Base-by-base conservation (phyloP, 2,329 filamentous ascomycete species). In the Tolypocladium ovalisporum region DNA sequence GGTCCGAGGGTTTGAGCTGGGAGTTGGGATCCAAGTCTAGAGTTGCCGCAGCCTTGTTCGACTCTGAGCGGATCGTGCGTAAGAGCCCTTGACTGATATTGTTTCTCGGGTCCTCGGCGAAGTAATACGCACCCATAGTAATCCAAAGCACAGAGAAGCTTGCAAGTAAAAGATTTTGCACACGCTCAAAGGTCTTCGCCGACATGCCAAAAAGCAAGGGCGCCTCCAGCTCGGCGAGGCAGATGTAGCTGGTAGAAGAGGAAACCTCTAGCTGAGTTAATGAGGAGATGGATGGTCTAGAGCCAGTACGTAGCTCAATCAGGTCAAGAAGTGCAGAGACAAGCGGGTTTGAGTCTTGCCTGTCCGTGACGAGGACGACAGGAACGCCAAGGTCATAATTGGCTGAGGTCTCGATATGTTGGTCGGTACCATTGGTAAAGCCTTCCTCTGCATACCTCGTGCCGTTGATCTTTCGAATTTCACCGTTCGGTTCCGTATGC, bases 51-150 rank as follows among this genome's bases (percentile, higher is more conserved):
- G 69, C 69, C 53, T 77, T 72, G 29, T 71, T 70, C 1, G 74
- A 73, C 61, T 79, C 77, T 1, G 77, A 78, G 1, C 77, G 75
- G 27, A 79, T 68, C 1, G 73, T 75, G 36, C 77, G 70, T 58
- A 74, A 71, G 3, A 79, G 66, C 35, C 77, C 77, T 10, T 72
- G 70, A 0, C 77, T 67, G 68, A 80, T 74, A 63, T 76, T 77
- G 54, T 71, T 64, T 52, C 74, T 68, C 3, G 70, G 75, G 59
- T 67, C 70, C 13, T 66, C 59, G 5, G 70, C 69, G 35, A 67
- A 67, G 19, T 66, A 65, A 56, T 73, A 75, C 0, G 73, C 74
- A 10, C 74, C 75, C 3, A 66, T 63, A 6, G 71, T 70, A 5
- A 73, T 71, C 75, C 75, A 76, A 13, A 76, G 67, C 13, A 71